Conservation (phyloP, 2,329 filamentous ascomycete species). For the Diaporthe australafricana region DNA sequence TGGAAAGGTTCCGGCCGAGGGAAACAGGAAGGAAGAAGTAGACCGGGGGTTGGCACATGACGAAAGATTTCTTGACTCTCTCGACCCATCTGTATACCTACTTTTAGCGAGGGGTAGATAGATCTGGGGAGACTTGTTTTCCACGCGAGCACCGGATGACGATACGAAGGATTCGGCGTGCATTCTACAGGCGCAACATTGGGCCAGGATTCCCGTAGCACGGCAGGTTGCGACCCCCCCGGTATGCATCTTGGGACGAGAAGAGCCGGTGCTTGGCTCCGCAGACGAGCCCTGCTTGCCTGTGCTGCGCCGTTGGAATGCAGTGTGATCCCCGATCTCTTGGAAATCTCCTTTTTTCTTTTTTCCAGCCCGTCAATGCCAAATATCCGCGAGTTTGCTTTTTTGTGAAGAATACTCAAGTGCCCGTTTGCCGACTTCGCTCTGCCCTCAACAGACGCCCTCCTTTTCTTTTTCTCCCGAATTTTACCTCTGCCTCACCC, state of each 20-base stretch:
- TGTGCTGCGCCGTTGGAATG: conserved; percentile 24
- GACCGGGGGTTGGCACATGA: neutral
- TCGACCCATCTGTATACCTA: neutral
- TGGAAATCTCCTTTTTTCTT: conserved; percentile 17
- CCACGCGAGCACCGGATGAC: neutral
- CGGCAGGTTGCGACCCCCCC: neutral
- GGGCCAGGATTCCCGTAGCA: conserved; percentile 30
- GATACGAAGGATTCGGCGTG: conserved; percentile 25
- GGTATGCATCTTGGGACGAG: neutral
- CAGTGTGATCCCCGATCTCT: conserved; percentile 1
- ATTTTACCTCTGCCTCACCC: neutral
- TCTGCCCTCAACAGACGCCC: neutral
- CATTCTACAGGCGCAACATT: conserved; percentile 23
- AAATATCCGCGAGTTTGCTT: neutral
- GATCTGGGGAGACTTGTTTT: neutral
- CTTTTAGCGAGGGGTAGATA: neutral
- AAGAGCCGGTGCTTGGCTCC: conserved; percentile 25
- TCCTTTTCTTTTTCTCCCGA: neutral
- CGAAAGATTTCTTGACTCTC: neutral
- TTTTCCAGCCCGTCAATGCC: conserved; percentile 2
- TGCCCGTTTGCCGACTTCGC: neutral
- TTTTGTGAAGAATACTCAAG: neutral
- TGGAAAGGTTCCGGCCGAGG: neutral
- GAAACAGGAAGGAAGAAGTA: neutral
- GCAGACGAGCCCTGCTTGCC: neutral